phyloP scores from a whole-genome alignment of 1,284 basidiomycete genomes.

The Leccinum variabile region DNA sequence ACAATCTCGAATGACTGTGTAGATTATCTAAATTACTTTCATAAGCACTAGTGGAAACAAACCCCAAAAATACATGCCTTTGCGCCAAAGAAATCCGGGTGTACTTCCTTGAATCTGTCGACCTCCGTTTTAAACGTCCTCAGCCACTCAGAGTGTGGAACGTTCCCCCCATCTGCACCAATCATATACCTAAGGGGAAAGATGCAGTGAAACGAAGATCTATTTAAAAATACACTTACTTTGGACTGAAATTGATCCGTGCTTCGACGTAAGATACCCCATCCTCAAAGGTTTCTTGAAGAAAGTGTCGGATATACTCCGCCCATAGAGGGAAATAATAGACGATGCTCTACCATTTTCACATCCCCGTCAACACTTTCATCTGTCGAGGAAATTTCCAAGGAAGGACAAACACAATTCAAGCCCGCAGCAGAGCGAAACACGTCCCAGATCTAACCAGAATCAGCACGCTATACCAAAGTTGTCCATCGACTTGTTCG shows the following conservation, averaged over 20 bases:
- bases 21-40: slow-evolving; percentile 58
- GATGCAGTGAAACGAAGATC: not conserved
- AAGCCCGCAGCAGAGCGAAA: slow-evolving; percentile 56
- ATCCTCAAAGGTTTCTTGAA: slow-evolving; percentile 64
- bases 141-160: slow-evolving; percentile 64
- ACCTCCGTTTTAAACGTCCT: slow-evolving; percentile 56
- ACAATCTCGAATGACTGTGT: slow-evolving; percentile 62
- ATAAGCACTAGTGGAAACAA: slow-evolving; percentile 8
- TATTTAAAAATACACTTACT: slow-evolving; percentile 41
- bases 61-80: slow-evolving; percentile 41
- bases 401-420: slow-evolving; percentile 42
- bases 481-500: slow-evolving; percentile 1
- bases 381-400: not conserved
- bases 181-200: slow-evolving; percentile 44
- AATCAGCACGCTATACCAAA: not conserved
- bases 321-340: slow-evolving; percentile 30
- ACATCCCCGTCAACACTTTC: slow-evolving; percentile 3
- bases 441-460: slow-evolving; percentile 66
- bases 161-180: slow-evolving; percentile 56
- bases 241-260: slow-evolving; percentile 64
- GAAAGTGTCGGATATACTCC: slow-evolving; percentile 47
- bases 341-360: slow-evolving; percentile 18
- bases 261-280: slow-evolving; percentile 74
- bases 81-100: slow-evolving; percentile 62
- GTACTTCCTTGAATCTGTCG: slow-evolving; percentile 55